Conservation (phyloP, 2,329 filamentous ascomycete genomes). For the Mariannaea sp. region DNA sequence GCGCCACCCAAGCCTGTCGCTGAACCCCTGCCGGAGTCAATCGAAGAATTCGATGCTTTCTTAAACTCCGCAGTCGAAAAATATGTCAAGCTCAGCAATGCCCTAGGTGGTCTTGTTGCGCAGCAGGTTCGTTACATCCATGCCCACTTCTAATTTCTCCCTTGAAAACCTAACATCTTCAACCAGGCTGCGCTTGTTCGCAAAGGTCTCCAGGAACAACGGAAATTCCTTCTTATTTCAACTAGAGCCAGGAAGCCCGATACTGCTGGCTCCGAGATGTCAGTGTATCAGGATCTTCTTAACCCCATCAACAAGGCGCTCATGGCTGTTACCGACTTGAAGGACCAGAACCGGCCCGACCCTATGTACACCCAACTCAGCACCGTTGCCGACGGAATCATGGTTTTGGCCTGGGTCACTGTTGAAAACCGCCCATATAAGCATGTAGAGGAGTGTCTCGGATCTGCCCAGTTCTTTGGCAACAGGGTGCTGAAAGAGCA, state of each 20-base stretch:
- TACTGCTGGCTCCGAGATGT: constrained; percentile 61
- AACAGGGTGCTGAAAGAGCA: constrained; percentile 91
- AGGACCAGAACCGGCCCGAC: constrained; percentile 78
- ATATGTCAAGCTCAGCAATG: constrained; percentile 77
- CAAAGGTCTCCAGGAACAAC: constrained; percentile 78
- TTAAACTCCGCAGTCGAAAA: constrained; percentile 74
- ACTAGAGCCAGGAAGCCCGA: constrained; percentile 94
- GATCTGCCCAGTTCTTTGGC: constrained; percentile 89
- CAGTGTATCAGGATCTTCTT: constrained; percentile 75
- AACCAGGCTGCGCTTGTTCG: constrained; percentile 57
- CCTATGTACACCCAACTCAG: constrained; percentile 80
- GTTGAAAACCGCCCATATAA: constrained; percentile 82
- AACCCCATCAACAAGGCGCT: constrained; percentile 86
- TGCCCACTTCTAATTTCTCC: neutral
- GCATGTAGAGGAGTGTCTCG: constrained; percentile 81
- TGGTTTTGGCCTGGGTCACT: constrained; percentile 88
- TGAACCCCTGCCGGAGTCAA: constrained; percentile 71
- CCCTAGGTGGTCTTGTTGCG: constrained; percentile 76
- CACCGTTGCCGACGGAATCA: constrained; percentile 87
- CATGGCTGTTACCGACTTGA: constrained; percentile 76
- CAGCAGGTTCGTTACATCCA: constrained; percentile 67
- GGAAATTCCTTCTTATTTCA: constrained; percentile 84
- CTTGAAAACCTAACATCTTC: neutral
- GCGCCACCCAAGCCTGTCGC: constrained; percentile 46
- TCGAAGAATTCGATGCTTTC: constrained; percentile 86